These are phyloP conservation scores for Calonectria pseudoreteaudii DNA, from an alignment of 2,329 filamentous ascomycete species.

Conservation along the genomic window DNA sequence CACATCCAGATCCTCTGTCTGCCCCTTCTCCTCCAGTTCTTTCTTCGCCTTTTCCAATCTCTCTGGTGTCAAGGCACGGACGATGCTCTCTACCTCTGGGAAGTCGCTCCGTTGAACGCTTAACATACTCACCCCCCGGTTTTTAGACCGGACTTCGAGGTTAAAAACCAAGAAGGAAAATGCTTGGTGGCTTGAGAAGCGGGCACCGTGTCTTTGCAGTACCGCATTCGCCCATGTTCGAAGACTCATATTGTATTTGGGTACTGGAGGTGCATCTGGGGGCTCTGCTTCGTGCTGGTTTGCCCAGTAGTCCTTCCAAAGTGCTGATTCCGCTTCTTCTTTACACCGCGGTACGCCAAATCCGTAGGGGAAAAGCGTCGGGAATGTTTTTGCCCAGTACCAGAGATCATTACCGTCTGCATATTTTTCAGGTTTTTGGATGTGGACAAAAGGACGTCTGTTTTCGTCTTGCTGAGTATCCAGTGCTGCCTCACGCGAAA, in stretches of 20 bases:
- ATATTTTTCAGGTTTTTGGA: not conserved
- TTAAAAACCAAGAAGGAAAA: slow-evolving; percentile 21
- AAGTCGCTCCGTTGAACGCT: not conserved
- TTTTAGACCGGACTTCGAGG: not conserved
- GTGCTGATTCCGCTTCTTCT: not conserved
- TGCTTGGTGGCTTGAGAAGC: not conserved
- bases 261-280: no score
- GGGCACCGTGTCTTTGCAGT: not conserved
- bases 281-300: not conserved
- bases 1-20: not conserved
- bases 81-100: not conserved
- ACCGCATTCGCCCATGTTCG: not conserved
- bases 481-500: not conserved
- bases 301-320: not conserved
- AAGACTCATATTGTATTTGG: not conserved
- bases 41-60: not conserved
- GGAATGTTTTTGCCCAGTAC: not conserved
- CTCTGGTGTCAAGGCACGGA: not conserved
- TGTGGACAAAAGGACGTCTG: not conserved
- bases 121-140: slow-evolving; percentile 7
- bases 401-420: not conserved
- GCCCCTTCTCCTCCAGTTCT: not conserved
- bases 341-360: not conserved
- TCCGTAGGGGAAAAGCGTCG: not conserved
- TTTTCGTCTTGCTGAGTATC: not conserved